Evolutionary conservation across 768 basidiomycete species (phyloP).

Genomic region (Lactifluus subvellereus): DNA sequence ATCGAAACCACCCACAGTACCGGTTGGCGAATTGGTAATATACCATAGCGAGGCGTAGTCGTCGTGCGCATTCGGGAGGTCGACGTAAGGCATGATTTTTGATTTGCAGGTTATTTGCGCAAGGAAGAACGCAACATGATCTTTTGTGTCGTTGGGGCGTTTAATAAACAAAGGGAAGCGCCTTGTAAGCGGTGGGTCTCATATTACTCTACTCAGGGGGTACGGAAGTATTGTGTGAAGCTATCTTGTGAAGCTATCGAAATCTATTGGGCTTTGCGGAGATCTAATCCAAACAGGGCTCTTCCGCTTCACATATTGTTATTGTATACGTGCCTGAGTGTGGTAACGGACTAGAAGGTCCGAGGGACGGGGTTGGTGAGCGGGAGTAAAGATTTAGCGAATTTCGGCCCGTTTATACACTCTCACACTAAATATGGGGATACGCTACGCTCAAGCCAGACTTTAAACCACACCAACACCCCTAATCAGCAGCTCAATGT

Average conservation of each 20-base stretch:
- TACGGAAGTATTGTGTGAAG: no score
- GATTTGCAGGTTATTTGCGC: background rate
- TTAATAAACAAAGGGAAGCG: background rate
- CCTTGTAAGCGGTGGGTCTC: background rate
- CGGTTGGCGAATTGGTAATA: constrained; percentile 27
- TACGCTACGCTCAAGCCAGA: no score
- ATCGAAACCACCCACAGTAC: constrained; percentile 27
- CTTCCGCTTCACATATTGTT: background rate
- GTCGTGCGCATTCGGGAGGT: constrained; percentile 17
- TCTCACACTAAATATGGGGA: no score
- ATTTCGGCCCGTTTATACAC: no score
- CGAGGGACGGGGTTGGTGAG: background rate
- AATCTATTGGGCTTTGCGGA: background rate
- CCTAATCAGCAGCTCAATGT: no score
- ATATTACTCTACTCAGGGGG: no score
- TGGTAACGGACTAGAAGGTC: no score
- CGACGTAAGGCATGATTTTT: constrained; percentile 23
- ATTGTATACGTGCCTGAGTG: no score
- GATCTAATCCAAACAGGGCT: background rate
- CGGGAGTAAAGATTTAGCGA: no score
- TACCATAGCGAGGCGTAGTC: constrained; percentile 29
- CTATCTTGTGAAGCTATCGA: no score
- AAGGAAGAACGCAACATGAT: background rate
- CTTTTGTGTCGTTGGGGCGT: background rate
- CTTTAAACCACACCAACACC: no score